phyloP scores from a whole-genome alignment of 78 protist genomes.

The Emiliania huxleyi region DNA sequence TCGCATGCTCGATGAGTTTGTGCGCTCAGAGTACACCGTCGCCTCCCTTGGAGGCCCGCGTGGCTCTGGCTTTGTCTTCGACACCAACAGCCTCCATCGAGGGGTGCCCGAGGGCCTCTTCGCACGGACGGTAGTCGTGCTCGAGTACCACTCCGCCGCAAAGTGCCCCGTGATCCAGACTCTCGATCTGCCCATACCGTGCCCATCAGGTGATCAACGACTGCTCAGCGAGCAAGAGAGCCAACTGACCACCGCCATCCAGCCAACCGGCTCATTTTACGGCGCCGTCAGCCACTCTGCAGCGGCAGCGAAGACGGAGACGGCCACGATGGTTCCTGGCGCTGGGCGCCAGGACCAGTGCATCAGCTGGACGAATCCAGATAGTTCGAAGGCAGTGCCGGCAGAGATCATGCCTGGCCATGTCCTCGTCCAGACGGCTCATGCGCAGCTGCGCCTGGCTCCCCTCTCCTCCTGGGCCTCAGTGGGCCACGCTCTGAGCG shows the following conservation, averaged over 20 bases:
- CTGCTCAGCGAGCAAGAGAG: neutral
- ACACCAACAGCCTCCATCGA: neutral
- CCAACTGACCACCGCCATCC: too few relatives aligned
- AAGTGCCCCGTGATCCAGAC: neutral
- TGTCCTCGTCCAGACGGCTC: too few relatives aligned
- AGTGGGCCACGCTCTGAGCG: neutral
- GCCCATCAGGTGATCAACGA: neutral
- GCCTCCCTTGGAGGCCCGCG: neutral
- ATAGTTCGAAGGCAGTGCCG: too few relatives aligned
- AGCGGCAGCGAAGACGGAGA: too few relatives aligned
- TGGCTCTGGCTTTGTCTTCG: conserved; percentile 22
- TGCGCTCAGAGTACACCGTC: neutral
- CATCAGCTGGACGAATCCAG: too few relatives aligned
- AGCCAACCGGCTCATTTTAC: too few relatives aligned
- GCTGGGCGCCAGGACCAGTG: too few relatives aligned
- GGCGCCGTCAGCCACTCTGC: too few relatives aligned
- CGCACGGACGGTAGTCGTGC: neutral
- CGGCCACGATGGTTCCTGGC: too few relatives aligned
- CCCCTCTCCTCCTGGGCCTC: too few relatives aligned
- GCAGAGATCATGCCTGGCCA: too few relatives aligned
- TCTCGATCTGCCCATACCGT: neutral
- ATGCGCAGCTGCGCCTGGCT: too few relatives aligned
- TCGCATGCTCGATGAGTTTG: neutral
- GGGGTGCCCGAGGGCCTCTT: neutral
- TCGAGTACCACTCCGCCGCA: neutral